A percentile compares a stretch with the other conserved stretches of the same genome.
Conservation (phyloP, 805 yeast species). For the Yamadazyma ubonensis region DNA sequence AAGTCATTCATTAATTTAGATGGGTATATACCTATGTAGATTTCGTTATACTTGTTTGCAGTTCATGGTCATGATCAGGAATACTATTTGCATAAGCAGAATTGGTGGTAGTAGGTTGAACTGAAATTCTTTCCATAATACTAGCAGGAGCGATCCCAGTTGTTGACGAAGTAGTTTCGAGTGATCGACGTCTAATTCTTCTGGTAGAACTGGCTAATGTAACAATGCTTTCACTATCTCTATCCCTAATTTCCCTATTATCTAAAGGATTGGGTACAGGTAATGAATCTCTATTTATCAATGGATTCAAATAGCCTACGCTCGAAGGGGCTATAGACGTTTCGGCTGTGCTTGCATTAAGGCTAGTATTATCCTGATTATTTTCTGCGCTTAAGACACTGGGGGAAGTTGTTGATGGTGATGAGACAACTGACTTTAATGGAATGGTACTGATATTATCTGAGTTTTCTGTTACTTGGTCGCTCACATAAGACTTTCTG, state of each 20-base stretch:
- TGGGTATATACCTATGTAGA: conserved; percentile 2
- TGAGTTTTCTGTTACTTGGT: conserved; percentile 20
- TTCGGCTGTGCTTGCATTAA: conserved; percentile 48
- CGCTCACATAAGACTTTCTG: conserved; percentile 14
- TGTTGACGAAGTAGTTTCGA: conserved; percentile 61
- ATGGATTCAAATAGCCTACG: conserved; percentile 10
- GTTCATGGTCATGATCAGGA: conserved; percentile 6
- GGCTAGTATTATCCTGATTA: conserved; percentile 28
- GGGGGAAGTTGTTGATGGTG: conserved; percentile 40
- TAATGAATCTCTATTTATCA: conserved; percentile 36
- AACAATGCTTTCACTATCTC: conserved; percentile 44
- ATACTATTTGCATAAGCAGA: conserved; percentile 24
- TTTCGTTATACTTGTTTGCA: conserved; percentile 9
- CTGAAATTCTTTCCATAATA: conserved; percentile 53
- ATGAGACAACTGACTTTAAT: conserved; percentile 44
- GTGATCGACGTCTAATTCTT: conserved; percentile 38
- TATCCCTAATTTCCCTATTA: conserved; percentile 19
- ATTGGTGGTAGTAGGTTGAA: conserved; percentile 28
- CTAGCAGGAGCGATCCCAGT: conserved; percentile 75
- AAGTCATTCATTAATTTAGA: neutral
- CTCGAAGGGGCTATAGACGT: conserved; percentile 49
- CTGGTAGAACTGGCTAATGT: conserved; percentile 44
- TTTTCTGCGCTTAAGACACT: conserved; percentile 35
- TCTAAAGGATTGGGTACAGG: conserved; percentile 35
- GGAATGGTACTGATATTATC: conserved; percentile 51